These are phyloP conservation scores for Diaporthe citriasiana DNA, from an alignment of 2,329 filamentous ascomycete genomes.

Conservation along the genomic window DNA sequence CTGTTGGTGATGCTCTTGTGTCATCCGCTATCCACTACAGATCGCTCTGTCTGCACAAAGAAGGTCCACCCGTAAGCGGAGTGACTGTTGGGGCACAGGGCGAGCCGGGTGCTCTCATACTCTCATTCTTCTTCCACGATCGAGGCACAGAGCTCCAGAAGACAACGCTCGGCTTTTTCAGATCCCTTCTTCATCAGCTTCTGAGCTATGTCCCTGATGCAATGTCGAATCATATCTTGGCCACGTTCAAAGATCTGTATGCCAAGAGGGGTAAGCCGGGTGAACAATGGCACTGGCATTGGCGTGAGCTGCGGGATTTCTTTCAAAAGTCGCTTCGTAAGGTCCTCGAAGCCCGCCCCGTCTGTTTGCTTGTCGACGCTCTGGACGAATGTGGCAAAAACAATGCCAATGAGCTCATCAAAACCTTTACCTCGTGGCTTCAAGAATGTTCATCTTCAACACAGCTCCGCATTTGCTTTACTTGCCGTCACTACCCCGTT, in stretches of 20 bases:
- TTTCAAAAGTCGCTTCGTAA: slow-evolving; percentile 45
- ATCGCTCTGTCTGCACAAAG: background rate
- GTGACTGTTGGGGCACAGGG: background rate
- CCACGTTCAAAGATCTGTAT: slow-evolving; percentile 38
- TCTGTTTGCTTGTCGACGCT: slow-evolving; percentile 53
- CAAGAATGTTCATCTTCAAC: slow-evolving; percentile 41
- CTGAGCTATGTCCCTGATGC: slow-evolving; percentile 47
- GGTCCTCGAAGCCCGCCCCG: slow-evolving; percentile 42
- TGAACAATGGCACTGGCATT: slow-evolving; percentile 49
- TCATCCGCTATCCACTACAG: background rate
- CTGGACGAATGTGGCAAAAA: slow-evolving; percentile 53
- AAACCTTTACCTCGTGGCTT: slow-evolving; percentile 45
- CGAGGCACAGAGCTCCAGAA: slow-evolving; percentile 52
- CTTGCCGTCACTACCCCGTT: slow-evolving; percentile 52
- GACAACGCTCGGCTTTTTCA: slow-evolving; percentile 52
- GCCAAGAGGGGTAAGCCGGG: slow-evolving; percentile 39
- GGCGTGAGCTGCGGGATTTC: slow-evolving; percentile 43
- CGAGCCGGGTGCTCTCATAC: slow-evolving; percentile 9
- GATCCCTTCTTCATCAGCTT: slow-evolving; percentile 53
- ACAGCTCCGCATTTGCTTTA: slow-evolving; percentile 49
- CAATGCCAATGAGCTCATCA: slow-evolving; percentile 44
- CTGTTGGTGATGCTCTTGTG: slow-evolving; percentile 45
- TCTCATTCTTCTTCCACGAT: slow-evolving; percentile 56
- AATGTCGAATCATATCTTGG: slow-evolving; percentile 42
- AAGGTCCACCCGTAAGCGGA: background rate